Base-by-base conservation (phyloP, 2,329 filamentous ascomycete species). In the Aspergillus phoenicis region DNA sequence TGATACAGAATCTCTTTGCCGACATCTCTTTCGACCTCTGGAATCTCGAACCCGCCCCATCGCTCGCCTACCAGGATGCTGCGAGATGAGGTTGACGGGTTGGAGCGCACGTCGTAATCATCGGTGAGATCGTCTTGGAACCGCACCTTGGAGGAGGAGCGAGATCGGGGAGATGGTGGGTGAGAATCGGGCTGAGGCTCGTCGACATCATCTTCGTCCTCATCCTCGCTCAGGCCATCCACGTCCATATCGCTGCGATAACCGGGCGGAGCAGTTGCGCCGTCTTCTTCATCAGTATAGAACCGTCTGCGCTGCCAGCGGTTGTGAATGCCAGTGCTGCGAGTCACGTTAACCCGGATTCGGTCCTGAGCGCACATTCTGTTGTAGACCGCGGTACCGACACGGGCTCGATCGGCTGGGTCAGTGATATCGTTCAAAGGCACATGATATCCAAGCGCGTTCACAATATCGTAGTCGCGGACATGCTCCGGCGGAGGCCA, bases 1-100 rank as follows among this genome's bases (percentile, higher is more conserved):
- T 97, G 91, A 71, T 96, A 97, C 1, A 98, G 80, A 4, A 97
- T 90, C 72, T 98, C 92, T 67, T 90, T 91, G 39, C 91, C 92
- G 5, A 91, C 88, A 73, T 97, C 93, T 61, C 85, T 85, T 74
- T 97, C 93, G 0, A 89, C 88, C 66, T 91, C 87, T 0, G 91
- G 90, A 15, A 96, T 88, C 56, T 92, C 90, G 74, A 91, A 89
- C 17, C 89, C 89, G 52, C 89, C 89, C 88, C 89, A 92, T 60
- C 89, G 84, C 73, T 93, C 89, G 11, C 81, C 81, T 36, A 83
- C 69, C 6, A 89, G 87, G 8, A 90, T 82, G 70, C 86, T 89
- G 49, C 87, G 82, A 3, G 90, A 92, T 1, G 90, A 92, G 0
- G 88, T 88, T 5, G 89, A 91, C 1, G 84, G 85, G 67, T 91